Evolutionary conservation across 1,284 basidiomycete genomes (phyloP), one percentile per base, ranked within the genome.

Genomic region (Irpex sp.): DNA sequence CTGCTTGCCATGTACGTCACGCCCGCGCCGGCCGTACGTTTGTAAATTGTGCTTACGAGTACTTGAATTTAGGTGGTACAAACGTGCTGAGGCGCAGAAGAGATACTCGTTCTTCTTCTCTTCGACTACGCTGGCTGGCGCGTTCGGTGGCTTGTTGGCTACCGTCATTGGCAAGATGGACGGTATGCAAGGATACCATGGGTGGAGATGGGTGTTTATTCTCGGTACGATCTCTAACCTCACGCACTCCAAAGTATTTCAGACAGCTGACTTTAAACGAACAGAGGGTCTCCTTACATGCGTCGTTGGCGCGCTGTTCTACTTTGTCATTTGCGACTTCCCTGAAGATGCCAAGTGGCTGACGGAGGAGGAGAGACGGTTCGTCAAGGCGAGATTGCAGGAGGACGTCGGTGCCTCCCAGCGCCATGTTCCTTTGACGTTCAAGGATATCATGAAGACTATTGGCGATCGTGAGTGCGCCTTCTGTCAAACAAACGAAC

Each of bases 161-260:
- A 72, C 70, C 56, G 75, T 72, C 7, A 76, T 76, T 26, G 72
- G 73, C 21, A 75, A 76, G 67, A 72, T 76, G 73, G 74, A 76
- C 61, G 74, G 74, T 49, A 61, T 73, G 39, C 62, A 65, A 1
- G 74, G 74, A 35, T 74, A 70, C 53, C 67, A 61, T 5, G 74
- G 73, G 36, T 76, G 75, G 75, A 64, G 74, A 37, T 80, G 79
- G 78, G 71, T 80, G 15, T 74, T 79, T 69, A 76, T 80, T 33
- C 70, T 80, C 1, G 79, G 78, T 80, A 60, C 69, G 26, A 26
- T 2, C 26, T 26, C 21, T 3, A 21, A 3, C 21, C 21, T 21
- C 21, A 1, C 1, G 21, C 3, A 21, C 21, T 3, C 21, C 3
- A 21, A 1, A 21, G 1, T 3, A 21, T 3, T 26, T 26, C 26